Percentiles rank a stretch among this genome's conserved stretches.
Evolutionary conservation across 768 basidiomycete species (phyloP).

Genomic region (Russula vinacea): DNA sequence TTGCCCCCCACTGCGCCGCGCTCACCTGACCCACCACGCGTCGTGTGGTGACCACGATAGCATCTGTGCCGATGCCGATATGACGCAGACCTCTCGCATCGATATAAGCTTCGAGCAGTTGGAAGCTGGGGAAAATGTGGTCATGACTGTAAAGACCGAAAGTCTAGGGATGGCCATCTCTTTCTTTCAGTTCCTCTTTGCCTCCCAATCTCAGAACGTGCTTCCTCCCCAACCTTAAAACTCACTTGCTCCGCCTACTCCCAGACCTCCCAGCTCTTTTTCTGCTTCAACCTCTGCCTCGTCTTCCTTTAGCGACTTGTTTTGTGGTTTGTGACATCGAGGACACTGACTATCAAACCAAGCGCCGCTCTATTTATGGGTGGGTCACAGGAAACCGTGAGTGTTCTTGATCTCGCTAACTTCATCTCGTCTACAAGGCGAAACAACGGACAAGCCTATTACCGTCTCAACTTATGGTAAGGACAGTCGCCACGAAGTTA

Average conservation of each 20-base stretch:
- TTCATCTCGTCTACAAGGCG: constrained; percentile 79
- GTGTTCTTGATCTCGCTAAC: constrained; percentile 88
- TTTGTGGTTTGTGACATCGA: constrained; percentile 66
- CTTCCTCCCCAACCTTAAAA: constrained; percentile 44
- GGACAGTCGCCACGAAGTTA: constrained; percentile 41
- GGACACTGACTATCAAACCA: constrained; percentile 64
- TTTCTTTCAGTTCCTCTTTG: constrained; percentile 35
- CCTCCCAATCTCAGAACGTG: constrained; percentile 37
- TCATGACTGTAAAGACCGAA: constrained; percentile 68
- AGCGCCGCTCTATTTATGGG: constrained; percentile 82
- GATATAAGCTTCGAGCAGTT: constrained; percentile 82
- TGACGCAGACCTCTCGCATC: constrained; percentile 62
- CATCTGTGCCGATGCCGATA: constrained; percentile 34
- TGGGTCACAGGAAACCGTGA: constrained; percentile 85
- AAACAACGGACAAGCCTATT: constrained; percentile 60
- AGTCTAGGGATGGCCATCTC: constrained; percentile 56
- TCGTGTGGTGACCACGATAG: constrained; percentile 45
- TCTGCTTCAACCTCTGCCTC: constrained; percentile 44
- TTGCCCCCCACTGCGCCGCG: constrained; percentile 46
- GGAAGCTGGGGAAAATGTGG: constrained; percentile 60
- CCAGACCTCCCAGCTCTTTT: constrained; percentile 33
- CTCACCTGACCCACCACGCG: constrained; percentile 44
- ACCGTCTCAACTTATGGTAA: constrained; percentile 37
- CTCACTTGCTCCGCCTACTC: constrained; percentile 36
- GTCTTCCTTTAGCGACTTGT: constrained; percentile 56